These are phyloP conservation scores for Bipolaris oryzae DNA, from an alignment of 2,329 filamentous ascomycete species.

Conservation along the genomic window DNA sequence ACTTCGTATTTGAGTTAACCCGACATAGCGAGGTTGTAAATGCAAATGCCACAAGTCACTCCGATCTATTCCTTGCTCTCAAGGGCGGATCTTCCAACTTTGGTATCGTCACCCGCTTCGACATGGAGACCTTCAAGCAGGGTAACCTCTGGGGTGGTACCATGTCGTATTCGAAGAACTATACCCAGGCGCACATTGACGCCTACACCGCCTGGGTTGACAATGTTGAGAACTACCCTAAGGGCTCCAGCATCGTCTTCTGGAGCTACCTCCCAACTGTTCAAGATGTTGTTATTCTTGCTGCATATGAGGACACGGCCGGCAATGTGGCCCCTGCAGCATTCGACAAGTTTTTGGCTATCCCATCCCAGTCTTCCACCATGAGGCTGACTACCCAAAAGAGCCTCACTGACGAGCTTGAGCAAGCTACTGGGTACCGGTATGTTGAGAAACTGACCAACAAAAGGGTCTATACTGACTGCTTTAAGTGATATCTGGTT, in stretches of 20 bases:
- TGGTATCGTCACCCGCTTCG: slow-evolving; percentile 34
- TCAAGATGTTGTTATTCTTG: slow-evolving; percentile 26
- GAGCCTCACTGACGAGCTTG: slow-evolving; percentile 30
- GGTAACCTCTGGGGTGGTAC: slow-evolving; percentile 33
- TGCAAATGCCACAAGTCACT: slow-evolving; percentile 42
- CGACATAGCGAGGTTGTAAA: slow-evolving; percentile 38
- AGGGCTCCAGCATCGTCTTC: slow-evolving; percentile 31
- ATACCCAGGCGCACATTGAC: slow-evolving; percentile 22
- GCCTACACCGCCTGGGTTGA: slow-evolving; percentile 31
- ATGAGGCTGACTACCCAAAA: slow-evolving; percentile 32
- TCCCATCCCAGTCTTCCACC: slow-evolving; percentile 19
- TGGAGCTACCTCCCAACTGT: slow-evolving; percentile 28
- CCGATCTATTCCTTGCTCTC: slow-evolving; percentile 49
- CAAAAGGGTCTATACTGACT: slow-evolving; percentile 6
- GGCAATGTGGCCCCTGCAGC: slow-evolving; percentile 25
- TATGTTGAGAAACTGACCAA: slow-evolving; percentile 2
- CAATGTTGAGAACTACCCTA: slow-evolving; percentile 30
- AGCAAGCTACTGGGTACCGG: slow-evolving; percentile 33
- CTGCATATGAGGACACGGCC: slow-evolving; percentile 28
- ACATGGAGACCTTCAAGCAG: slow-evolving; percentile 28
- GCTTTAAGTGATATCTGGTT: slow-evolving; percentile 27
- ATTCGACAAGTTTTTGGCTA: slow-evolving; percentile 32
- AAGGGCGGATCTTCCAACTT: slow-evolving; percentile 42
- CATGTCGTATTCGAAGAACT: slow-evolving; percentile 22
- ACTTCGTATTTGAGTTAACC: slow-evolving; percentile 34